Evolutionary conservation across 352 stramenopile species (phyloP), one percentile per base, ranked within the genome.

Genomic region (Hyaloperonospora arabidopsidis): DNA sequence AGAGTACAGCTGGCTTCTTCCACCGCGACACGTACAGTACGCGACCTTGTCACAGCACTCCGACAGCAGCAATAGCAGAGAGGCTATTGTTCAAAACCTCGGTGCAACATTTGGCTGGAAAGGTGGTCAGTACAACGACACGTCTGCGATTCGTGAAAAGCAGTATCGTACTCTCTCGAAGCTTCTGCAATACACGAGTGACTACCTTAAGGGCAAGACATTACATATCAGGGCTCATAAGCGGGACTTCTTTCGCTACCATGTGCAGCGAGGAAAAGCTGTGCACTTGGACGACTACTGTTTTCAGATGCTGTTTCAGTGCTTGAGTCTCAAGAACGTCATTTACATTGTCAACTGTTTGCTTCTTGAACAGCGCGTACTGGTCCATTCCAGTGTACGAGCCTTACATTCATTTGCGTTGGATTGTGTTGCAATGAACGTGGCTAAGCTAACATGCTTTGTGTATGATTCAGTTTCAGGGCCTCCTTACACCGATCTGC

Each of bases 261-360:
- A 86, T 40, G 49, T 87, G 10, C 75, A 83, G 34, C 74, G 76
- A 34, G 68, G 79, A 23, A 84, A 86, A 23, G 61, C 81, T 18
- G 49, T 54, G 8, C 74, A 87, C 49, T 25, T 90, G 17, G 80
- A 90, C 43, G 79, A 89, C 67, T 79, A 80, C 45, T 90, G 79
- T 61, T 91, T 89, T 59, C 71, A 84, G 45, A 57, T 87, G 47
- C 63, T 93, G 8, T 93, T 93, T 64, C 75, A 89, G 63, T 88
- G 78, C 45, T 68, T 93, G 39, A 87, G 74, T 45, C 57, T 87
- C 40, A 80, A 84, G 54, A 87, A 87, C 54, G 71, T 93, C n/a
- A 48, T 93, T 39, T 84, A 82, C 57, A 66, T 93, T 29, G 40
- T 90, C 52, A 89, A 89, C 63, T 88, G 76, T 58, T 73, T 93